phyloP scores from a whole-genome alignment of 2,329 filamentous ascomycete genomes.

The Knoxdaviesia capensis region DNA sequence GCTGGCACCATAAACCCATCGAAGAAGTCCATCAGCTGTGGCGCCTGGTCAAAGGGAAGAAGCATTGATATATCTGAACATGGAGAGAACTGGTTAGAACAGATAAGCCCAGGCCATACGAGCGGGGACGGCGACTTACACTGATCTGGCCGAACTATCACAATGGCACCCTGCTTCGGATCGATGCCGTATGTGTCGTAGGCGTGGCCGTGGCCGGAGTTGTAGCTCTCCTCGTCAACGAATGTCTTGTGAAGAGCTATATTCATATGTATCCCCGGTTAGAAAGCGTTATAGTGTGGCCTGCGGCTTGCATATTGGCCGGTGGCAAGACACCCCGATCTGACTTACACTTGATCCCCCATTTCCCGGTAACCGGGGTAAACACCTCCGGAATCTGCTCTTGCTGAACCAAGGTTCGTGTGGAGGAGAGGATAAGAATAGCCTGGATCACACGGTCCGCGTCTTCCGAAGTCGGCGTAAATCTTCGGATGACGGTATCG shows the following conservation, averaged over 20 bases:
- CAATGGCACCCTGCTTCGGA: conserved; percentile 23
- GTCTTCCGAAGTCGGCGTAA: conserved; percentile 20
- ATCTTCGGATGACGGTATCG: conserved; percentile 12
- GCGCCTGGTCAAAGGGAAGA: conserved; percentile 1
- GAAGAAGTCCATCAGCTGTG: neutral
- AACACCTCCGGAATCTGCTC: conserved; percentile 34
- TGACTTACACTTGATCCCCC: conserved; percentile 28
- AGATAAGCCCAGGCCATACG: neutral
- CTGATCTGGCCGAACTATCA: conserved; percentile 43
- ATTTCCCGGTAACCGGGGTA: conserved; percentile 32
- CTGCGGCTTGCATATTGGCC: neutral
- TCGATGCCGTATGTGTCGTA: conserved; percentile 38
- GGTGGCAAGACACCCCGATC: neutral
- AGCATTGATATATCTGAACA: neutral
- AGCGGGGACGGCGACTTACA: conserved; percentile 18
- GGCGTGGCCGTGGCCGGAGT: conserved; percentile 23
- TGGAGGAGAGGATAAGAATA: conserved; percentile 29
- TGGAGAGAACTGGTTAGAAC: neutral
- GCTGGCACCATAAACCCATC: neutral
- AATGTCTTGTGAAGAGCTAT: conserved; percentile 32
- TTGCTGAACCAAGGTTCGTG: conserved; percentile 25
- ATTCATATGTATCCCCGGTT: neutral
- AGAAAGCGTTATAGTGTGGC: neutral
- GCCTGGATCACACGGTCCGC: conserved; percentile 35
- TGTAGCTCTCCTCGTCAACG: conserved; percentile 26